phyloP scores from a whole-genome alignment of 192 early-diverging fungal genomes.

The Umbelopsis vinacea region DNA sequence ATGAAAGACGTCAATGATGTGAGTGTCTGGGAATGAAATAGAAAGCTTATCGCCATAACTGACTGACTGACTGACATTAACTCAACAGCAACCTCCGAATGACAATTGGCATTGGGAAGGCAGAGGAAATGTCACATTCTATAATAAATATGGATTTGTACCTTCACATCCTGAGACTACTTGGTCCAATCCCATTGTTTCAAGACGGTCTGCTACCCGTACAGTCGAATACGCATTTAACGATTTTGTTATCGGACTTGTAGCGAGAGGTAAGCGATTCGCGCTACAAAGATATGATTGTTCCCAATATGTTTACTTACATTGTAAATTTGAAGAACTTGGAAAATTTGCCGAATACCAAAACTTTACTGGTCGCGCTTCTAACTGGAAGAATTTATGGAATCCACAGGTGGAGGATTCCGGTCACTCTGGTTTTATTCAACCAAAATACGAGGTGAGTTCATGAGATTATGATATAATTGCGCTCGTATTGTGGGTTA shows the following conservation, averaged over 20 bases:
- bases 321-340: neutral
- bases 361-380: conserved; percentile 10
- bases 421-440: conserved; percentile 32
- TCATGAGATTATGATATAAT: neutral
- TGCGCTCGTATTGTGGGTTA: neutral
- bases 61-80: no score
- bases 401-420: conserved; percentile 23
- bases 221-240: conserved; percentile 43
- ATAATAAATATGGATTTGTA: conserved; percentile 33
- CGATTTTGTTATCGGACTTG: conserved; percentile 32
- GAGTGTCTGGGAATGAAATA: conserved; percentile 9
- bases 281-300: no score
- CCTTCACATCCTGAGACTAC: neutral
- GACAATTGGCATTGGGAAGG: conserved; percentile 17
- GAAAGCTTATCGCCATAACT: neutral
- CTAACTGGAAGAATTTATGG: conserved; percentile 42
- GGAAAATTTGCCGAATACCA: neutral
- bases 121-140: conserved; percentile 34
- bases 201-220: conserved; percentile 24
- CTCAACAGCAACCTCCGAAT: neutral
- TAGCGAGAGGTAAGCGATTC: conserved; percentile 23
- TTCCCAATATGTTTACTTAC: neutral
- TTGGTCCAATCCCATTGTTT: conserved; percentile 1
- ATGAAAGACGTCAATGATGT: conserved; percentile 27
- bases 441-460: conserved; percentile 24